phyloP scores from a whole-genome alignment of 2,329 filamentous ascomycete species.

The Aspergillus sp. region DNA sequence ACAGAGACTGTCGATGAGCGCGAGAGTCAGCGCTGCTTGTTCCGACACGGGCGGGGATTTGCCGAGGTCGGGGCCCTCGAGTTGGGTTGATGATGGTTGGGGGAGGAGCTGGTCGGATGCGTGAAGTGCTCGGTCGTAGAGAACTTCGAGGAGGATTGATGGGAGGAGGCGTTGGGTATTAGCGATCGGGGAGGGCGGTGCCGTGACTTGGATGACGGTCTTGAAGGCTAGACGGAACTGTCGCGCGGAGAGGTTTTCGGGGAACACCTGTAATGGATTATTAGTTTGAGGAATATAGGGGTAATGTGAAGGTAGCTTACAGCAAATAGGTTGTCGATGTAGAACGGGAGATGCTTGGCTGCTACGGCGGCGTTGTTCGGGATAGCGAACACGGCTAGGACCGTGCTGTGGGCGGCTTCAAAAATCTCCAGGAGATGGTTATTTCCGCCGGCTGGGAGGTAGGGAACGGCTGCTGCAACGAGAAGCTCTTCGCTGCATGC shows the following conservation, averaged over 20 bases:
- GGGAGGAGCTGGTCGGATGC: conserved; percentile 54
- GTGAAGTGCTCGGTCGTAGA: conserved; percentile 64
- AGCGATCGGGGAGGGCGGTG: conserved; percentile 75
- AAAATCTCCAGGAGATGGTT: conserved; percentile 69
- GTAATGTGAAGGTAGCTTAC: conserved; percentile 31
- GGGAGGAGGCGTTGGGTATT: conserved; percentile 74
- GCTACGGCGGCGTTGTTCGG: conserved; percentile 74
- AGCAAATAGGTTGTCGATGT: conserved; percentile 76
- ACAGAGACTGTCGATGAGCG: conserved; percentile 76
- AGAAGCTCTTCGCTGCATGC: conserved; percentile 71
- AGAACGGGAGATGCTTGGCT: conserved; percentile 73
- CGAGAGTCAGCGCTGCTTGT: conserved; percentile 73
- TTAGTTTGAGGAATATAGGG: background rate
- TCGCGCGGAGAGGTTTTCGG: conserved; percentile 72
- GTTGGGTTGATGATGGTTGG: conserved; percentile 41
- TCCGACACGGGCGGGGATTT: conserved; percentile 58
- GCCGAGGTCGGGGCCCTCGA: conserved; percentile 34
- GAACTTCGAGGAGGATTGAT: conserved; percentile 76
- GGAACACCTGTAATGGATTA: conserved; percentile 62
- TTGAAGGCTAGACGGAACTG: conserved; percentile 90
- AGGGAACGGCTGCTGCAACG: conserved; percentile 71
- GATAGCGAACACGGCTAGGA: conserved; percentile 76
- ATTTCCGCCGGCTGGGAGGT: conserved; percentile 65
- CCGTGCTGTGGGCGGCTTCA: conserved; percentile 81
- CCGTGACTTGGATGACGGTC: conserved; percentile 77